Base-by-base conservation (phyloP, 371 early-diverging fungal genomes). In the Rhizopus stolonifer region DNA sequence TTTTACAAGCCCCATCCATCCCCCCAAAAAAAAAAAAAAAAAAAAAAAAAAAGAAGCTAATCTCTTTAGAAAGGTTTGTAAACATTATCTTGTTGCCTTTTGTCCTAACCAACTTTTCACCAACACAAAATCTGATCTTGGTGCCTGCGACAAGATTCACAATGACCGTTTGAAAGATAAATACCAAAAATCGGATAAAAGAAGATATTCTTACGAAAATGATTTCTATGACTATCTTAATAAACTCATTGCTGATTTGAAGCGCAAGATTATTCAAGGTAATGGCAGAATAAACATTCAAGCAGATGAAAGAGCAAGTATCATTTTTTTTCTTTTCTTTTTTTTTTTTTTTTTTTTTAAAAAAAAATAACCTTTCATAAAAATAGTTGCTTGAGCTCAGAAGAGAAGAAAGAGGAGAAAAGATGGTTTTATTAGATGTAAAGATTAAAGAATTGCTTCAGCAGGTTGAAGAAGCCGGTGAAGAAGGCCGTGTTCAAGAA, bases 51-150 rank as follows among this genome's bases (percentile, higher is more conserved):
- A 48, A 48, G 1, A 11, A 45, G 24, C n/a, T 26, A n/a, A n/a
- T n/a, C n/a, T n/a, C 9, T 0, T 33, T 23, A 38, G 1, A 18
- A 74, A 90, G 82, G 86, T 94, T 8, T 94, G 94, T 70, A 94
- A 93, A 59, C 79, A 93, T 69, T 88, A 81, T 56, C 72, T 94
- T 40, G 91, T 90, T 32, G 85, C 80, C 31, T 94, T 92, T 53
- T 94, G 95, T 61, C 94, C 95, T 19, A 79, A 89, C 56, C 85
- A 86, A 52, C 72, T 89, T 23, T 94, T 94, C 67, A 83, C 84
- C 34, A 93, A 94, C 69, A 94, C 95, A 1, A 94, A 93, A 64
- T 86, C 88, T 22, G 91, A 89, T 60, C 72, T 91, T 47, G 87
- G 91, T 23, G 76, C 77, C 0, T 91, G 92, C 67, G 75, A 77